Base-by-base conservation (phyloP, 768 basidiomycete species). In the Tulasnella sp. region DNA sequence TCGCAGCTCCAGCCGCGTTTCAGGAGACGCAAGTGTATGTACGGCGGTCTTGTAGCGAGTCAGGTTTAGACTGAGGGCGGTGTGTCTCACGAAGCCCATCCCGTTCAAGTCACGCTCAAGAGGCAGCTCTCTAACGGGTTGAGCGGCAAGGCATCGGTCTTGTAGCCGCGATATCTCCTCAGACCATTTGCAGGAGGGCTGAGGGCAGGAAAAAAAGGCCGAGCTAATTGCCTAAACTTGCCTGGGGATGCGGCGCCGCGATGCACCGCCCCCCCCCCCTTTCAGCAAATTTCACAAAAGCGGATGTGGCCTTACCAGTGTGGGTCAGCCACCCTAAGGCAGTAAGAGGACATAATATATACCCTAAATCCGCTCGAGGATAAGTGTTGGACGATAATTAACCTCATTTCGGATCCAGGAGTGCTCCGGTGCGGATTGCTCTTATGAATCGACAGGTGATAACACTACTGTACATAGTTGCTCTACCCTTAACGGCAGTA, bases 1-100 rank as follows among this genome's bases (percentile, higher is more conserved):
- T 37, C 78, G 71, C 70, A 87, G 86, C 75, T 81, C 86, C 23
- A 85, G 85, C 71, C 77, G 79, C 9, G 75, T 44, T 37, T 57
- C 78, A n/a, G 78, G 78, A 42, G 37, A 13, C 13, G 51, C 23
- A 23, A 32, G 46, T 42, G 37, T n/a, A n/a, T n/a, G n/a, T 11
- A 40, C n/a, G 39, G 23, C 61, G 61, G 61, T 46, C 71, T 46
- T 39, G 71, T 23, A 72, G 71, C 71, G 81, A 16, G 83, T 83
- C 80, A 80, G 80, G 73, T 26, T 77, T 15, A 78, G 46, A 67
- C 35, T n/a, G 86, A 16, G 88, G 87, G 2, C 87, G 90, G 81
- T 92, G 90, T 82, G 84, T 90, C 26, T 92, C 92, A 35, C 89
- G 90, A 48, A 91, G 89, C 82, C 91, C 87, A 32, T 90, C 91